Evolutionary conservation across 768 basidiomycete species (phyloP).

Genomic region (Phylloporus arenicola): DNA sequence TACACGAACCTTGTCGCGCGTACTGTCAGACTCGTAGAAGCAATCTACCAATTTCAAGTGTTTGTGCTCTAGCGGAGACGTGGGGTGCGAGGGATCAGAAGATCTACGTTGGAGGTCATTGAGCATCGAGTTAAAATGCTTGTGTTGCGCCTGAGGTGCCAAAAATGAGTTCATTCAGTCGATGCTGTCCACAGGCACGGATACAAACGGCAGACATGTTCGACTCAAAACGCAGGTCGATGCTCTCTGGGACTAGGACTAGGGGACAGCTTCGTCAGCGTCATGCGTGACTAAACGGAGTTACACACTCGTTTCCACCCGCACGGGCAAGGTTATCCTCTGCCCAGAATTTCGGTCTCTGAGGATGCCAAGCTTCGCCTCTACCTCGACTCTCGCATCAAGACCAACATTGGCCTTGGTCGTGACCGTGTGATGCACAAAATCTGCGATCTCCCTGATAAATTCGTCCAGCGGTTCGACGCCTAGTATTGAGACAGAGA

Average conservation of each 20-base stretch:
- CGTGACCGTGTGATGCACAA: slow-evolving; percentile 66
- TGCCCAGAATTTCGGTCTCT: slow-evolving; percentile 50
- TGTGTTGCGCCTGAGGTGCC: slow-evolving; percentile 68
- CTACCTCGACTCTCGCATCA: slow-evolving; percentile 64
- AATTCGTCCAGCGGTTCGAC: slow-evolving; percentile 92
- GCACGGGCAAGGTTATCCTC: slow-evolving; percentile 64
- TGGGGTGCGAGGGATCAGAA: slow-evolving; percentile 43
- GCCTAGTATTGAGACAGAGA: slow-evolving; percentile 77
- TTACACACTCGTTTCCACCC: slow-evolving; percentile 78
- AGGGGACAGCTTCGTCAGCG: slow-evolving; percentile 4
- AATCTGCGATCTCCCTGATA: slow-evolving; percentile 87
- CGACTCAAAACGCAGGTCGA: slow-evolving; percentile 77
- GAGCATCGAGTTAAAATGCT: slow-evolving; percentile 79
- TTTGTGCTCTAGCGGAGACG: slow-evolving; percentile 62
- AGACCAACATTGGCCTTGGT: slow-evolving; percentile 52
- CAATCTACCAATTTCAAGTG: slow-evolving; percentile 78
- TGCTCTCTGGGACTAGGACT: slow-evolving; percentile 64
- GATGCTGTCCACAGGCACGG: slow-evolving; percentile 1
- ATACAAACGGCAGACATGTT: slow-evolving; percentile 83
- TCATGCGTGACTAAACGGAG: background rate
- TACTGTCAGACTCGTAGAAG: slow-evolving; percentile 53
- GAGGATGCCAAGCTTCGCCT: slow-evolving; percentile 83
- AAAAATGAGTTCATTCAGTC: slow-evolving; percentile 9
- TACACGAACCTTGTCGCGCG: slow-evolving; percentile 66
- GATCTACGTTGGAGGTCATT: slow-evolving; percentile 70